Base-by-base conservation (phyloP, 2,329 filamentous ascomycete species). In the Orbilia javanica region DNA sequence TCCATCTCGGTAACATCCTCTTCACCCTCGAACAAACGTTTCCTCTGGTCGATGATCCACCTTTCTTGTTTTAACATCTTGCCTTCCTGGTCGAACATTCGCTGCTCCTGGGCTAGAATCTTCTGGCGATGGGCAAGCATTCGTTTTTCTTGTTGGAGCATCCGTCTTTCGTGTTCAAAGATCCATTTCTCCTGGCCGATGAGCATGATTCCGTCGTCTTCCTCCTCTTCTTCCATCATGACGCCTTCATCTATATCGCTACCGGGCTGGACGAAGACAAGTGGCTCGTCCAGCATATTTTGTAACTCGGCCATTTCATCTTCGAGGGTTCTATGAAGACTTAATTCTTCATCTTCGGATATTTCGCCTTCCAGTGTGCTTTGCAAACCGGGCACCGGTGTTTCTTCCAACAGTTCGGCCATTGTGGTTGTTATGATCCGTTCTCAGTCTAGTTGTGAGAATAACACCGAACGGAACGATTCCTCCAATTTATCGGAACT, bases 181-280 rank as follows among this genome's bases (percentile, higher is more conserved):
- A 70, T 71, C 73, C 73, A 77, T 62, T 77, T 77, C 20, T 77
- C 73, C 48, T 77, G 73, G 29, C 66, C 73, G 22, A 77, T 20
- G 29, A 77, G 57, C 25, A 42, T 65, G 36, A 70, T 69, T 6
- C 60, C 65, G 29, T 77, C 66, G 7, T 77, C 73, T 34, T 76
- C 72, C 10, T 69, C 53, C 18, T 66, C 60, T 7, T 67, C 66
- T 13, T 77, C 73, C 50, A 34, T 50, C 39, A 55, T 29, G n/a
- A 64, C 57, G 0, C 65, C 70, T 44, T 74, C 70, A 11, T 39
- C 64, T 25, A 55, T 50, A 10, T 64, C 55, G 20, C 42, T 55
- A 20, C n/a, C 11, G 13, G 60, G 39, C 15, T 55, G 48, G n/a
- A 66, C 60, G 60, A 73, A 73, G 18, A 73, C 69, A 1, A 73